Percentiles rank a stretch among this genome's conserved stretches.
phyloP scores from a whole-genome alignment of 306 rosid genomes.

The Vicia villosa region DNA sequence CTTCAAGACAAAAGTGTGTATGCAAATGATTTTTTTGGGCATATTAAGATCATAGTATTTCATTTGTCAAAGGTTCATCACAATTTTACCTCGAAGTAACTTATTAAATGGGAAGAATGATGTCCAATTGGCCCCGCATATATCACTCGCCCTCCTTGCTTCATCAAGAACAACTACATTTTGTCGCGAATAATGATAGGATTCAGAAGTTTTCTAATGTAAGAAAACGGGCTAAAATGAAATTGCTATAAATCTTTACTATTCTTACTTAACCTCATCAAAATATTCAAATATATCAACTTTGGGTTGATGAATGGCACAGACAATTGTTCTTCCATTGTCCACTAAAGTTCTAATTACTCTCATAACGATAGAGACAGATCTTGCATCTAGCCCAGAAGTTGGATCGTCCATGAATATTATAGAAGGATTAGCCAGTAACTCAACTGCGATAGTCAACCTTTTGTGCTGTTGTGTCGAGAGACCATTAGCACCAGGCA shows the following conservation, averaged over 20 bases:
- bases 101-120: slow-evolving; percentile 40
- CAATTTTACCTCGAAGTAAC: slow-evolving; percentile 43
- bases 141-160: slow-evolving; percentile 48
- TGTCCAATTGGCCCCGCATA: slow-evolving; percentile 49
- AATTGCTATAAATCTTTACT: not conserved
- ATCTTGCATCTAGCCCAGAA: slow-evolving; percentile 63
- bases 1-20: slow-evolving; percentile 32
- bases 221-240: not conserved
- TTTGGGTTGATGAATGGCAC: slow-evolving; percentile 66
- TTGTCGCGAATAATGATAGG: not conserved
- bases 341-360: slow-evolving; percentile 54
- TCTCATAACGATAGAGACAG: slow-evolving; percentile 61
- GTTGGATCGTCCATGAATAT: slow-evolving; percentile 72
- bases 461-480: slow-evolving; percentile 62
- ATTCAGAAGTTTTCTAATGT: slow-evolving; percentile 2
- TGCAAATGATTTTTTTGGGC: not conserved
- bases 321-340: slow-evolving; percentile 63
- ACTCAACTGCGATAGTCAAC: slow-evolving; percentile 60
- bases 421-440: slow-evolving; percentile 61
- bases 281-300: slow-evolving; percentile 61
- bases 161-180: slow-evolving; percentile 51
- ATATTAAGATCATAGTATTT: not conserved
- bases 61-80: no score
- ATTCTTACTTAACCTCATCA: slow-evolving; percentile 51
- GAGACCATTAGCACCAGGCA: slow-evolving; percentile 57